Evolutionary conservation across 106 monocot species (phyloP).

Genomic region (Ottelia alismoides): DNA sequence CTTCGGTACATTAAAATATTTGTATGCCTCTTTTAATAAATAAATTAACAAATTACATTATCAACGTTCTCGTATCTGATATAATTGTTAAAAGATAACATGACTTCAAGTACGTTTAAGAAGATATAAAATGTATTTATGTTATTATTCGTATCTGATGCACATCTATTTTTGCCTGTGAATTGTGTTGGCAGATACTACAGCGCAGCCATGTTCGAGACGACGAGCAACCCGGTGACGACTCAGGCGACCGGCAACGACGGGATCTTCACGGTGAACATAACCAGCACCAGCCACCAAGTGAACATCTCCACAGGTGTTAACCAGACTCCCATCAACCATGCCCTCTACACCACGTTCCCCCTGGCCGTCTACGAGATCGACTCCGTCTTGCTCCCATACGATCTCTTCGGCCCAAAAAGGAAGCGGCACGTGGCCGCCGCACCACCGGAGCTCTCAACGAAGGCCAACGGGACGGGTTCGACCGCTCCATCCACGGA

Average conservation of each 20-base stretch:
- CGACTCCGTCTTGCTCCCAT: slow-evolving; percentile 56
- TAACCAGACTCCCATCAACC: slow-evolving; percentile 19
- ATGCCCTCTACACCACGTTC: slow-evolving; percentile 29
- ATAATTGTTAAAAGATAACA: too few species aligned
- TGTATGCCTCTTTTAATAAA: too few species aligned
- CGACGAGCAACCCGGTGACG: slow-evolving; percentile 60
- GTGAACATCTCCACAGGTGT: slow-evolving; percentile 81
- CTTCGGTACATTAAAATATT: too few species aligned
- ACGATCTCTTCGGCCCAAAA: slow-evolving; percentile 38
- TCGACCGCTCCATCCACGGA: slow-evolving; percentile 1
- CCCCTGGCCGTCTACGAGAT: slow-evolving; percentile 67
- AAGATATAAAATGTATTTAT: too few species aligned
- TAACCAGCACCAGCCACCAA: slow-evolving; percentile 37
- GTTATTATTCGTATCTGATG: too few species aligned
- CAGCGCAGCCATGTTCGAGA: slow-evolving; percentile 42
- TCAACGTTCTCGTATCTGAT: too few species aligned
- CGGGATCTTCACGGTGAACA: slow-evolving; percentile 46
- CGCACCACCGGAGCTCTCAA: not conserved
- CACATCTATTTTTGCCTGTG: not conserved
- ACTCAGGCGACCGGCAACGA: slow-evolving; percentile 48
- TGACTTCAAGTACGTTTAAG: too few species aligned
- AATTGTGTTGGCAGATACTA: slow-evolving; percentile 26
- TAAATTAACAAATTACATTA: too few species aligned
- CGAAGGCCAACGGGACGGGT: not conserved
- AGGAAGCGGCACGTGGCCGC: slow-evolving; percentile 5